Evolutionary conservation across 176 grass and related monocot genomes (phyloP).

Genomic region (Oryza glumipatula): DNA sequence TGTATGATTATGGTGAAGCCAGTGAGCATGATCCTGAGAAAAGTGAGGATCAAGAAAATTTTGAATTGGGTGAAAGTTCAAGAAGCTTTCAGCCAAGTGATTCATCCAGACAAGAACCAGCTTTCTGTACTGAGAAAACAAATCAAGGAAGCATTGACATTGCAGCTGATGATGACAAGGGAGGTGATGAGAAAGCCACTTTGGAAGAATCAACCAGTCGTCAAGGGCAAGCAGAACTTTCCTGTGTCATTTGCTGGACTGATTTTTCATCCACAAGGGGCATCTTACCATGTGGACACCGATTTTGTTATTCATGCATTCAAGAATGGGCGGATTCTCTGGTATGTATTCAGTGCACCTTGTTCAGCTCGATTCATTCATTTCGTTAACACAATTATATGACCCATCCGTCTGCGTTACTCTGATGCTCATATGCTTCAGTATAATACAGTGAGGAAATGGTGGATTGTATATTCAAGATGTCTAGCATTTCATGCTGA

Average conservation of each 20-base stretch:
- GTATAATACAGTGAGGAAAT: background rate
- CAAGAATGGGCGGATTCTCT: slow-evolving; percentile 72
- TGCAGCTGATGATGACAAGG: slow-evolving; percentile 38
- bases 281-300: slow-evolving; percentile 90
- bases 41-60: slow-evolving; percentile 24
- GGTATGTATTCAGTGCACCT: slow-evolving; percentile 52
- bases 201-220: slow-evolving; percentile 31
- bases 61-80: slow-evolving; percentile 22
- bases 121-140: slow-evolving; percentile 41
- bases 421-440: background rate
- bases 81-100: slow-evolving; percentile 6
- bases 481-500: background rate
- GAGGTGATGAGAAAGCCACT: slow-evolving; percentile 9
- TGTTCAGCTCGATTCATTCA: slow-evolving; percentile 18
- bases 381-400: background rate
- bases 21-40: slow-evolving; percentile 36
- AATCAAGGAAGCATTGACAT: slow-evolving; percentile 32
- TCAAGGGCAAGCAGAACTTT: slow-evolving; percentile 59
- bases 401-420: background rate
- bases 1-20: slow-evolving; percentile 39
- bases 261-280: slow-evolving; percentile 81
- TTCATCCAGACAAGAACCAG: slow-evolving; percentile 44
- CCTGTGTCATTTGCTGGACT: slow-evolving; percentile 95
- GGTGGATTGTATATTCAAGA: background rate
- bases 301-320: slow-evolving; percentile 95